A percentile compares a stretch with the other conserved stretches of the same genome.
phyloP scores from a whole-genome alignment of 2,329 filamentous ascomycete species.

The Clarireedia homoeocarpa region DNA sequence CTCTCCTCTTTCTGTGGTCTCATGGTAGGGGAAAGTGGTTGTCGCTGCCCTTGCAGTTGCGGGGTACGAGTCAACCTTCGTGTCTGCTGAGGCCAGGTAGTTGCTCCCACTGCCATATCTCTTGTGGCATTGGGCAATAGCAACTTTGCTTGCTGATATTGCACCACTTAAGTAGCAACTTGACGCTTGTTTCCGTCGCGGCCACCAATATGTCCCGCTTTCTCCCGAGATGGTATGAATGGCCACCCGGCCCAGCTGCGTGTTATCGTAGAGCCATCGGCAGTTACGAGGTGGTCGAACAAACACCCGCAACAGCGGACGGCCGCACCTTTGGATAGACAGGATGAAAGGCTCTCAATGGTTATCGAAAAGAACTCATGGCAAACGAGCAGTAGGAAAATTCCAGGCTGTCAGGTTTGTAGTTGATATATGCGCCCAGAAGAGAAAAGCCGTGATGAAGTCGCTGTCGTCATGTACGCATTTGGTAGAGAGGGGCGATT shows the following conservation, averaged over 20 bases:
- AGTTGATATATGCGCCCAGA: neutral
- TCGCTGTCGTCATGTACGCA: constrained; percentile 12
- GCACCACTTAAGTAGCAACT: neutral
- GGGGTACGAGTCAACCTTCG: too few species aligned
- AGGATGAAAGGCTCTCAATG: constrained; percentile 34
- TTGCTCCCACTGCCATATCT: neutral
- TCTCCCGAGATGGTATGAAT: constrained; percentile 17
- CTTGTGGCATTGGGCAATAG: neutral
- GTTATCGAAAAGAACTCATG: constrained; percentile 27
- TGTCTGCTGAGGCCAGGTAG: too few species aligned
- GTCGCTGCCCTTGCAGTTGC: too few species aligned
- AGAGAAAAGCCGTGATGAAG: neutral
- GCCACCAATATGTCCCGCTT: constrained; percentile 24
- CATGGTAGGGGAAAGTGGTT: too few species aligned
- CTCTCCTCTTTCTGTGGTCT: too few species aligned
- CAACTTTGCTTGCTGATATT: neutral
- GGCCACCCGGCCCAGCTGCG: constrained; percentile 35
- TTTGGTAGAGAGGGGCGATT: neutral
- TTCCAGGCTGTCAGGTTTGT: constrained; percentile 6
- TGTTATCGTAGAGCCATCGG: constrained; percentile 35
- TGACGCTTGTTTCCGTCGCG: constrained; percentile 16
- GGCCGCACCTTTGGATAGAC: constrained; percentile 34
- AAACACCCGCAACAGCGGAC: constrained; percentile 37
- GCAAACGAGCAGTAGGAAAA: constrained; percentile 25
- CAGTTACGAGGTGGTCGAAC: constrained; percentile 34